Base-by-base conservation (phyloP, 805 yeast genomes). In the fission yeast (Schizosaccharomyces pombe) region DNA sequence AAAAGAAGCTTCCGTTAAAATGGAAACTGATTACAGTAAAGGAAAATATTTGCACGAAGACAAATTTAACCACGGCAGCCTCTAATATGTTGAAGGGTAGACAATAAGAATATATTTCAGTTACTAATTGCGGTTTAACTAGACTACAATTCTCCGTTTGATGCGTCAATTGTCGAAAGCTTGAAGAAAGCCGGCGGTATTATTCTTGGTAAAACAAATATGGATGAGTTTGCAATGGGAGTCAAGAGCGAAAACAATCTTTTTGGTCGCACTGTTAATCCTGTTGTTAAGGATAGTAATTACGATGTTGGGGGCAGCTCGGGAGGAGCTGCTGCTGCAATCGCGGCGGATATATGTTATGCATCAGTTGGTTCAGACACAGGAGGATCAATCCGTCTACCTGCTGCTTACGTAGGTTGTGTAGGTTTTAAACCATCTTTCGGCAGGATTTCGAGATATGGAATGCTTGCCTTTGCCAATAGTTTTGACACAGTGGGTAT, bases 161-260 rank as follows among this genome's bases (percentile, higher is more conserved):
- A 82, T 57, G 82, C 96, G 11, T 84, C 95, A 0, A 82, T 80
- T 2, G 77, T 77, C 0, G 59, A 65, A 1, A 67, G 77, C 2
- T 64, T 91, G n/a, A 64, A 72, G 6, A 60, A 67, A 0, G 69
- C 71, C 1, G 85, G 86, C 0, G 73, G 75, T 14, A 58, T 62
- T 0, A 59, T 68, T 4, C 69, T 79, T 0, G 98, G 95, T 0
- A 91, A 89, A 65, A 75, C 93, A 1, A 91, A 89, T 60, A 70
- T 91, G 76, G 99, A 91, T 67, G 96, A 91, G 67, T 91, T 91
- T 69, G 99, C 95, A 2, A 91, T 91, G 98, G 99, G 98, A 62
- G 22, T 30, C 1, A 49, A 5, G 12, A 26, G 26, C 2, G 19
- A 49, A 14, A 32, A 31, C 32, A 24, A 28, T 2, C 24, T 31